Percentiles rank a stretch among this genome's conserved stretches.
Evolutionary conservation across 768 basidiomycete genomes (phyloP).

Genomic region (Amanita pseudoporphyria): DNA sequence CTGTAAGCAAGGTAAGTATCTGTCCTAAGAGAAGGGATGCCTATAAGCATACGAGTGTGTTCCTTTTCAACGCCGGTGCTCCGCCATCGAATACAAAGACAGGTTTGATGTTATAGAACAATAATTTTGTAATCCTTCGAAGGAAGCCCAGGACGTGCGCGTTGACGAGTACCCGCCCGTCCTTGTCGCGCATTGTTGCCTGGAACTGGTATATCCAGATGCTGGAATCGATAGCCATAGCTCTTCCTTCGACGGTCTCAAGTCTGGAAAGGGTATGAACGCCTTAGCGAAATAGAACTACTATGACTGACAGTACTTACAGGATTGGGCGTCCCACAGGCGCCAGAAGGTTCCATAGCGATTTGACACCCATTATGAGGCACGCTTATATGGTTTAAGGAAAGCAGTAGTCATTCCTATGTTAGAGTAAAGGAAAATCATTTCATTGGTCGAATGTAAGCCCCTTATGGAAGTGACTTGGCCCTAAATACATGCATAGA

Average conservation of each 20-base stretch:
- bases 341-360: slow-evolving; percentile 83
- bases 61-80: slow-evolving; percentile 81
- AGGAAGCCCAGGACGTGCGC: slow-evolving; percentile 91
- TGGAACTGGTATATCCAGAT: slow-evolving; percentile 99
- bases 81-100: slow-evolving; percentile 99
- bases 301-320: slow-evolving; percentile 33
- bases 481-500: not conserved
- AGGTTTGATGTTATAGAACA: slow-evolving; percentile 97
- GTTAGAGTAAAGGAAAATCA: not conserved
- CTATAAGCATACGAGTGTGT: slow-evolving; percentile 61
- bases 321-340: slow-evolving; percentile 94
- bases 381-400: not conserved
- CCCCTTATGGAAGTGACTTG: not conserved
- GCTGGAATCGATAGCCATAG: slow-evolving; percentile 95
- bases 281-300: not conserved
- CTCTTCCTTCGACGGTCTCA: slow-evolving; percentile 91
- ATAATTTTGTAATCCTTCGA: slow-evolving; percentile 83
- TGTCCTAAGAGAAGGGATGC: not conserved
- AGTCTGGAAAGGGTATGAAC: slow-evolving; percentile 38
- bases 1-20: slow-evolving; percentile 26
- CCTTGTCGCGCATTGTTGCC: slow-evolving; percentile 97
- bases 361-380: slow-evolving; percentile 85
- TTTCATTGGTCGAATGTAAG: not conserved
- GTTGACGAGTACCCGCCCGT: slow-evolving; percentile 82
- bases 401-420: not conserved